Evolutionary conservation across 495 filamentous ascomycete species (phyloP).

Genomic region (Ascobolus immersus): DNA sequence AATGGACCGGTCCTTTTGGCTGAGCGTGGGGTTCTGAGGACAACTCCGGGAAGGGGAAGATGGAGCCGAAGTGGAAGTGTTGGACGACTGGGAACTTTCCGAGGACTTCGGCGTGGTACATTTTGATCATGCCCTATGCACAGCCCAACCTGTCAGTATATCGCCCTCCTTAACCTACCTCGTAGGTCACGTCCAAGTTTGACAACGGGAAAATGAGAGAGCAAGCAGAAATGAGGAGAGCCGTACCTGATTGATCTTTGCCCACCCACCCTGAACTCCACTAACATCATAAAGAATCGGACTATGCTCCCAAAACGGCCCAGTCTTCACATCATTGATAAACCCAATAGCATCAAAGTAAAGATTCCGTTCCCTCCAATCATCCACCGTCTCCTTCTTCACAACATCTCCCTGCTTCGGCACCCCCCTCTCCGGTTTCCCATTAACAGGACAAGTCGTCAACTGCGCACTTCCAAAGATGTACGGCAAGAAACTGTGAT

Average conservation of each 20-base stretch:
- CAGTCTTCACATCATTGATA: constrained; percentile 91
- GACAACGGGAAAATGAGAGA: too few species aligned
- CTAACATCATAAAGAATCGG: constrained; percentile 88
- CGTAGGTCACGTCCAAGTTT: too few species aligned
- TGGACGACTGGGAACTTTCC: constrained; percentile 94
- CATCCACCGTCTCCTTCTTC: constrained; percentile 37
- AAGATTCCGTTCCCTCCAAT: constrained; percentile 48
- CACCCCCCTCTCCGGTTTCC: constrained; percentile 33
- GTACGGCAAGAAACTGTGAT: constrained; percentile 92
- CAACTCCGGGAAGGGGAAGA: constrained; percentile 9
- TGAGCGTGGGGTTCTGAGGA: neutral
- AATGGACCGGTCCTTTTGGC: neutral
- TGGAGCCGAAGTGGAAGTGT: constrained; percentile 74
- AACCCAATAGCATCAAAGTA: constrained; percentile 98
- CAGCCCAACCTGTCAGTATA: constrained; percentile 1
- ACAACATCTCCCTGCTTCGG: constrained; percentile 44
- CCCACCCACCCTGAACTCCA: constrained; percentile 75
- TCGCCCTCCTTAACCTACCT: neutral
- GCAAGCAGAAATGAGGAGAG: constrained; percentile 1
- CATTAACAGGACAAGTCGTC: constrained; percentile 30
- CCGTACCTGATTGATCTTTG: constrained; percentile 82
- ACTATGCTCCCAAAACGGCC: constrained; percentile 96
- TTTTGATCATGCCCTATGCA: constrained; percentile 45
- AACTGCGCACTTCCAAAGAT: constrained; percentile 83
- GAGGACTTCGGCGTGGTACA: constrained; percentile 85